phyloP scores from a whole-genome alignment of 441 rosid species.

The Raphanus hybrid region DNA sequence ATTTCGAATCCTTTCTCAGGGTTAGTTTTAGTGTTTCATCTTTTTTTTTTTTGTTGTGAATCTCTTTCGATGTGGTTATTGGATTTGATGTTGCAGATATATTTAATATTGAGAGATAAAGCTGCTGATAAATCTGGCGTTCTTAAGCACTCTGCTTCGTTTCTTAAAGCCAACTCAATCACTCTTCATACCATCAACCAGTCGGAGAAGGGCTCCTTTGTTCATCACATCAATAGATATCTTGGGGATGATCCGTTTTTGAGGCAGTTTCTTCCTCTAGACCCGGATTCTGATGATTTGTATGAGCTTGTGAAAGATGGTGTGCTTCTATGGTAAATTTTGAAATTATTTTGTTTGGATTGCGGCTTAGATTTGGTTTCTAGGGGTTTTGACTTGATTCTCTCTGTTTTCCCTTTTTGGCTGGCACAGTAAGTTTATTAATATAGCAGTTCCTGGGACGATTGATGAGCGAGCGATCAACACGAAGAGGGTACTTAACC shows the following conservation, averaged over 20 bases:
- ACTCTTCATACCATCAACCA: slow-evolving; percentile 68
- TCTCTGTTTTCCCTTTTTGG: slow-evolving; percentile 1
- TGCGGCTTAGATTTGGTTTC: slow-evolving; percentile 17
- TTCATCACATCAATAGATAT: slow-evolving; percentile 71
- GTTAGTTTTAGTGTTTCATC: slow-evolving; percentile 47
- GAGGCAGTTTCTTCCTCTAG: slow-evolving; percentile 74
- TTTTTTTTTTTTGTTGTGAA: not conserved
- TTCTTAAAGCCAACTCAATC: slow-evolving; percentile 62
- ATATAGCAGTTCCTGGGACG: slow-evolving; percentile 78
- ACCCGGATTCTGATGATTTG: slow-evolving; percentile 64
- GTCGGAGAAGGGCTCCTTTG: slow-evolving; percentile 74
- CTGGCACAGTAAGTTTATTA: slow-evolving; percentile 70
- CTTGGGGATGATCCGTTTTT: slow-evolving; percentile 71
- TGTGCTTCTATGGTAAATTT: slow-evolving; percentile 75
- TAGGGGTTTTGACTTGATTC: slow-evolving; percentile 25
- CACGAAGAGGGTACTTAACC: slow-evolving; percentile 69
- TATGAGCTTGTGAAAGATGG: slow-evolving; percentile 76
- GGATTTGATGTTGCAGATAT: slow-evolving; percentile 45
- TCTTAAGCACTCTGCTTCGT: slow-evolving; percentile 58
- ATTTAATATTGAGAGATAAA: slow-evolving; percentile 57
- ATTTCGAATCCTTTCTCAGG: slow-evolving; percentile 69
- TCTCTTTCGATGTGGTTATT: slow-evolving; percentile 19
- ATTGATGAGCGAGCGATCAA: slow-evolving; percentile 80
- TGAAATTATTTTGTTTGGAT: no score
- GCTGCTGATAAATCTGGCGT: slow-evolving; percentile 60